phyloP scores from a whole-genome alignment of 202 grass and related monocot genomes.

The Zoysia matrella region DNA sequence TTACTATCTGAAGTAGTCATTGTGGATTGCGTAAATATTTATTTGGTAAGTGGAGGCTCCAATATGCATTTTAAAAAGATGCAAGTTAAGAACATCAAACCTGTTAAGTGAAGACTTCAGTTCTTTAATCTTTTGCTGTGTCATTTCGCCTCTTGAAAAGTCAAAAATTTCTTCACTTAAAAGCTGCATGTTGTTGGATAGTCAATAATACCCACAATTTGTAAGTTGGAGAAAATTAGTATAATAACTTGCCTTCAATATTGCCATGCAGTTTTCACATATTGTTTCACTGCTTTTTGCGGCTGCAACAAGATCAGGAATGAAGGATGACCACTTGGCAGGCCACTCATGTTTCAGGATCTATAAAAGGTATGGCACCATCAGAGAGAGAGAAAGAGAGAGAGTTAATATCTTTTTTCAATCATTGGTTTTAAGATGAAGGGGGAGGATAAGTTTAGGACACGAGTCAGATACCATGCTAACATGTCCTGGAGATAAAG shows the following conservation, averaged over 20 bases:
- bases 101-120: conserved; percentile 98
- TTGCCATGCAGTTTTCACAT: conserved; percentile 99
- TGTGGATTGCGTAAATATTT: not conserved
- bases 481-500: not conserved
- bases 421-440: not conserved
- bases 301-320: conserved; percentile 97
- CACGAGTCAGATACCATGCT: conserved; percentile 4
- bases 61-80: conserved; percentile 25
- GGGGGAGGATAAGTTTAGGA: not conserved
- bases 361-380: conserved; percentile 47
- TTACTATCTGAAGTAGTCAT: not conserved
- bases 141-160: conserved; percentile 99
- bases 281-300: conserved; percentile 97
- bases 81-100: conserved; percentile 49
- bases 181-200: conserved; percentile 66
- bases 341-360: conserved; percentile 99
- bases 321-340: conserved; percentile 90
- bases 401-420: not conserved
- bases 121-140: conserved; percentile 97
- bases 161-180: conserved; percentile 99
- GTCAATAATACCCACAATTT: conserved; percentile 24
- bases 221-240: conserved; percentile 12
- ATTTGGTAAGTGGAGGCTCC: not conserved
- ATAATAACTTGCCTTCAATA: conserved; percentile 84
- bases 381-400: not conserved